Evolutionary conservation across 441 rosid species (phyloP), one percentile per base, ranked within the genome.

Genomic region (Croton setiger): DNA sequence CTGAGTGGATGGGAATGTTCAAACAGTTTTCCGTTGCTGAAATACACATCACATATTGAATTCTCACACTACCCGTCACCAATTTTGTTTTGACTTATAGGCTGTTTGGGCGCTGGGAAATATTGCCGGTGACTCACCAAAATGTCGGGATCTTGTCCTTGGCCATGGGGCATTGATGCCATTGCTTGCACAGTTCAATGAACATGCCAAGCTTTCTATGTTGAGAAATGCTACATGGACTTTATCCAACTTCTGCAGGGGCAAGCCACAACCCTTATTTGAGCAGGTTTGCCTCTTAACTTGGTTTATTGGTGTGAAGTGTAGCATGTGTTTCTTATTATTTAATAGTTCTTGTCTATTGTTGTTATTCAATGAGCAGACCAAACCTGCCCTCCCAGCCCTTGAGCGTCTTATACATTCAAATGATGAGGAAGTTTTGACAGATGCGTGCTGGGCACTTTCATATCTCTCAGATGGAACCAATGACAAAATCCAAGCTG

Each of bases 191-290:
- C 96, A 86, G 75, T 71, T 92, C 70, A 90, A 83, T 75, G 93
- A 87, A 70, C 86, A 86, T 69, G 86, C 93, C n/a, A 87, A 90
- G 72, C 85, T 88, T 60, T 88, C 98, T 2, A 88, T 90, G 93
- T 81, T 88, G 62, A 87, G 92, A 76, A 92, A 90, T 84, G 98
- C 95, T 63, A 90, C 98, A 37, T 92, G 98, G 98, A 92, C 93
- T 17, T 82, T 92, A 35, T 90, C 95, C 1, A 90, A 87, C 74
- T 92, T 92, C 64, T 92, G 92, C 56, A 80, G 96, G 75, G 98
- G 96, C 72, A 92, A 92, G 80, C 98, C 98, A 43, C 94, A 86
- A 59, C 96, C 96, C 66, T 56, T 67, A 11, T 92, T 92, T 78
- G 93, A 90, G 51, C 87, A 84, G 91, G 97, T 89, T 75, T 63